phyloP scores from a whole-genome alignment of 495 filamentous ascomycete species.

The Aspergillus incahuasiensis region DNA sequence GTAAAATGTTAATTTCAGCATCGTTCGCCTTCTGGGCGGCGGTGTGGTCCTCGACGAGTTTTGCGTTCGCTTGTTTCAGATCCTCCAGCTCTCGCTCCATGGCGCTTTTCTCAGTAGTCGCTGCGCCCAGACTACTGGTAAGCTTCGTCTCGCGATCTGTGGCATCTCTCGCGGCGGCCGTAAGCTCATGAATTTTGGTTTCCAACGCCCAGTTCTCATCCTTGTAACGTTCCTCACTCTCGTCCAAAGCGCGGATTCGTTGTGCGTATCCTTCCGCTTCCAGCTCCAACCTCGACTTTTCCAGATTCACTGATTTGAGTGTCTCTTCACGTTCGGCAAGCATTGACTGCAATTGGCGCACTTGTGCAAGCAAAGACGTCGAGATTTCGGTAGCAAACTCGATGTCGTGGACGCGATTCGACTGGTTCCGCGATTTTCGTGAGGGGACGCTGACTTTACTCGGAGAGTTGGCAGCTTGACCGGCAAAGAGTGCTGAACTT shows the following conservation, averaged over 20 bases:
- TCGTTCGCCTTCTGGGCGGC: slow-evolving; percentile 77
- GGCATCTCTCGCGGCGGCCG: slow-evolving; percentile 62
- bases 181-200: slow-evolving; percentile 77
- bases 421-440: slow-evolving; percentile 85
- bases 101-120: slow-evolving; percentile 68
- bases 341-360: slow-evolving; percentile 78
- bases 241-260: slow-evolving; percentile 74
- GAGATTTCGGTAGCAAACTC: slow-evolving; percentile 95
- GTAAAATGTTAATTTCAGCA: slow-evolving; percentile 72
- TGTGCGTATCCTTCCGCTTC: slow-evolving; percentile 76
- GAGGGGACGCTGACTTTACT: slow-evolving; percentile 82
- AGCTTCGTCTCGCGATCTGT: slow-evolving; percentile 76
- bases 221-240: slow-evolving; percentile 91
- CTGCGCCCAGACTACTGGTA: slow-evolving; percentile 59
- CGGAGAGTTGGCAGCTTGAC: slow-evolving; percentile 79
- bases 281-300: slow-evolving; percentile 72
- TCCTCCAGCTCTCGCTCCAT: slow-evolving; percentile 85
- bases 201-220: slow-evolving; percentile 98
- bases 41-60: slow-evolving; percentile 74
- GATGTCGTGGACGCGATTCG: slow-evolving; percentile 83
- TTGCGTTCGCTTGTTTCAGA: slow-evolving; percentile 69
- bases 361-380: slow-evolving; percentile 81
- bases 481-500: slow-evolving; percentile 76
- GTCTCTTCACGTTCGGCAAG: slow-evolving; percentile 83
- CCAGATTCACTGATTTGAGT: slow-evolving; percentile 65